A percentile compares a stretch with the other conserved stretches of the same genome.
phyloP scores from a whole-genome alignment of 1,284 basidiomycete genomes.

The Apiotrichum sp. region DNA sequence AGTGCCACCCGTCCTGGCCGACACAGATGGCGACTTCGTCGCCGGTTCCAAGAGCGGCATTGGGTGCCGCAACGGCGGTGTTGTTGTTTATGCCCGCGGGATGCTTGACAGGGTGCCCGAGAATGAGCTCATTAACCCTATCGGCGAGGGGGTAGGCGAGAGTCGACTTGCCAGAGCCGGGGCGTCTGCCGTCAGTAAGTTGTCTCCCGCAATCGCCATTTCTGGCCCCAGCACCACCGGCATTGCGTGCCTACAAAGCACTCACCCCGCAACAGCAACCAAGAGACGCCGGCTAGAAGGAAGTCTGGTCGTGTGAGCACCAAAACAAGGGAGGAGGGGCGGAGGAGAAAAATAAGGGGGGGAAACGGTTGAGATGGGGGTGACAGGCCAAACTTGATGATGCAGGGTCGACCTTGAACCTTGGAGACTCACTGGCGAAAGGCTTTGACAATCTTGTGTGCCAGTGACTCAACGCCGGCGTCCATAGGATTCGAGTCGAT shows the following conservation, averaged over 20 bases:
- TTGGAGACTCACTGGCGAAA: constrained; percentile 6
- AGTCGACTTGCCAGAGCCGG: constrained; percentile 52
- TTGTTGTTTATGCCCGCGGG: neutral
- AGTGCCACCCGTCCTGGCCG: constrained; percentile 53
- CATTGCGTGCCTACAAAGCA: no score
- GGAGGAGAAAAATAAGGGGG: no score
- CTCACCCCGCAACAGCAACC: constrained; percentile 51
- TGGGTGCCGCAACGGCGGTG: constrained; percentile 9
- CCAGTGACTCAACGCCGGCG: constrained; percentile 12
- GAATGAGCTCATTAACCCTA: constrained; percentile 35
- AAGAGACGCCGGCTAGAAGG: constrained; percentile 56
- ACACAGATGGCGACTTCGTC: constrained; percentile 44
- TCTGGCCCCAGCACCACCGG: no score
- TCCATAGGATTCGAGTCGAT: constrained; percentile 9
- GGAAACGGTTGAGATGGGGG: no score
- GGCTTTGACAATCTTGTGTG: constrained; percentile 12
- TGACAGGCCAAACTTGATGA: no score
- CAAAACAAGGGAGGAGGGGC: no score
- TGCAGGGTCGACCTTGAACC: neutral
- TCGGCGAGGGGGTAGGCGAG: constrained; percentile 47
- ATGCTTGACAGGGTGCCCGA: constrained; percentile 3
- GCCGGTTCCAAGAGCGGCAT: neutral
- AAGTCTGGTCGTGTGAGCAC: constrained; percentile 43
- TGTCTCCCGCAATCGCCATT: no score
- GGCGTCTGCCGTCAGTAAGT: constrained; percentile 21